Conservation (phyloP, 192 early-diverging fungal species). For the Gonapodya prolifera region DNA sequence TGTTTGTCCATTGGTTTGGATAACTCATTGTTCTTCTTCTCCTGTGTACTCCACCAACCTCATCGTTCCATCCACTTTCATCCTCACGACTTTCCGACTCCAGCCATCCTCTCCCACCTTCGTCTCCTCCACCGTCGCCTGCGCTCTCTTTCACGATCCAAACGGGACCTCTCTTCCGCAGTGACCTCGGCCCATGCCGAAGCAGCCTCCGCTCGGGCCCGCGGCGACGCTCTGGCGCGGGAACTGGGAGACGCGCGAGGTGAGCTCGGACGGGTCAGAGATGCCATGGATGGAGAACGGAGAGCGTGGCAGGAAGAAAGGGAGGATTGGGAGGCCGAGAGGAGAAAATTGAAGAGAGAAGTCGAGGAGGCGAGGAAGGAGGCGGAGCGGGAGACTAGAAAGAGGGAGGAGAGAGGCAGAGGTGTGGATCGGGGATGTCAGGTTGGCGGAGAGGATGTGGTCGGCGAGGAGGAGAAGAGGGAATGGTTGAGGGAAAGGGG, state of each 20-base stretch:
- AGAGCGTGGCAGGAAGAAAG: background rate
- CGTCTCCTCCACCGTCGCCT: background rate
- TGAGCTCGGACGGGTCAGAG: background rate
- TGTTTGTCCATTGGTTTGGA: no score
- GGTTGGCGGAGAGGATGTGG: background rate
- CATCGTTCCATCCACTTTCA: no score
- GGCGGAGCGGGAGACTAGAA: background rate
- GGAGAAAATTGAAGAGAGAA: background rate
- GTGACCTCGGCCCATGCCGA: background rate
- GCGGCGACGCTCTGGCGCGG: background rate
- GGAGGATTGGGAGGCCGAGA: background rate
- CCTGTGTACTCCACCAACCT: no score
- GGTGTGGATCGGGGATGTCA: background rate
- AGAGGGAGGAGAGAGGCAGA: background rate
- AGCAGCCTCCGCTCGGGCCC: background rate
- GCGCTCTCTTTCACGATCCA: background rate
- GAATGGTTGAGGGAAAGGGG: background rate
- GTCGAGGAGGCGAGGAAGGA: background rate
- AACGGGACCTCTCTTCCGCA: background rate
- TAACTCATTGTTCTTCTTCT: no score
- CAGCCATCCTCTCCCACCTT: background rate
- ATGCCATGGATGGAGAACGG: background rate
- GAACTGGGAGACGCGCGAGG: background rate
- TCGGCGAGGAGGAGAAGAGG: background rate
- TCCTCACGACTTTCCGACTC: no score